phyloP scores from a whole-genome alignment of 2,329 filamentous ascomycete genomes.

The Emergomyces pasteurianus region DNA sequence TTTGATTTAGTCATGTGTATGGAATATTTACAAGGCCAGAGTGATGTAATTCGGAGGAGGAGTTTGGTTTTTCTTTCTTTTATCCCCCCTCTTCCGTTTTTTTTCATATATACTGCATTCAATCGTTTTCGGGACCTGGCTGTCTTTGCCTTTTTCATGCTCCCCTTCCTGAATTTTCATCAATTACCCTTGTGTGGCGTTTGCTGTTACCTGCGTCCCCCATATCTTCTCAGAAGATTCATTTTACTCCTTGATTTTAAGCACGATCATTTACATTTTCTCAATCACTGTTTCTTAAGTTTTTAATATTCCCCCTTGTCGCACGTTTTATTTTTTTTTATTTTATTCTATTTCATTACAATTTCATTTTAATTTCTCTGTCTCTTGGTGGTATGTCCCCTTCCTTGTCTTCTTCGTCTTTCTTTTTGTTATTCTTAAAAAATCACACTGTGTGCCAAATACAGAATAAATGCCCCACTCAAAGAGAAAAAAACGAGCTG shows the following conservation, averaged over 20 bases:
- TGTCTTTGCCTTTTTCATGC: neutral
- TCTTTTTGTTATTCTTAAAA: neutral
- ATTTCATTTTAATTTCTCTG: neutral
- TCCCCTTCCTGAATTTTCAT: neutral
- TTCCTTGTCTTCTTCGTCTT: neutral
- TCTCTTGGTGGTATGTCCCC: neutral
- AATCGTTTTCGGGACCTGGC: neutral
- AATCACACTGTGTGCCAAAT: no score
- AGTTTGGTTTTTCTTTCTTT: neutral
- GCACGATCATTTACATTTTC: neutral
- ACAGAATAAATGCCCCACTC: no score
- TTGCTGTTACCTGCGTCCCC: neutral
- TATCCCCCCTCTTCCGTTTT: neutral
- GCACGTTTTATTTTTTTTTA: neutral
- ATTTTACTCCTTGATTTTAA: neutral
- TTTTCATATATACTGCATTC: neutral
- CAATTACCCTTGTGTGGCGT: neutral
- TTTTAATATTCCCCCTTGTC: neutral
- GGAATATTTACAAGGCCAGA: neutral
- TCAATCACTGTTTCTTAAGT: neutral
- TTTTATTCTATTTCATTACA: neutral
- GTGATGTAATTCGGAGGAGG: neutral
- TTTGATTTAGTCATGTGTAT: neutral
- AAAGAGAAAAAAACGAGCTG: no score
- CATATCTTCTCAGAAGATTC: neutral